Conservation (phyloP, 192 early-diverging fungal species). For the Linnemannia hyalina region DNA sequence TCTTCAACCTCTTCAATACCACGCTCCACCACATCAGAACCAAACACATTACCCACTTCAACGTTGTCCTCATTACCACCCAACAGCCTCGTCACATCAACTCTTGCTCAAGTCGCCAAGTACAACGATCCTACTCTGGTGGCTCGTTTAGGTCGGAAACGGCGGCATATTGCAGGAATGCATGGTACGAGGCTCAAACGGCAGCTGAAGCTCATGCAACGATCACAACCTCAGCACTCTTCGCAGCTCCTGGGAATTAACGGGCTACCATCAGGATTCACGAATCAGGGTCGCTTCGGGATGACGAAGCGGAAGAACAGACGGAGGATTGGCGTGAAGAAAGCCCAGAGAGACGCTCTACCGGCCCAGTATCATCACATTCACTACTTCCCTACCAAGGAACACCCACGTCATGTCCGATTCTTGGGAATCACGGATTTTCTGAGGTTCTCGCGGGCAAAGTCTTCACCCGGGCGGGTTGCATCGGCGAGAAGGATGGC, state of each 20-base stretch:
- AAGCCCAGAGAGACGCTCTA: background rate
- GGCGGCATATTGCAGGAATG: slow-evolving; percentile 17
- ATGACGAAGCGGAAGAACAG: background rate
- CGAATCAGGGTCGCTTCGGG: background rate
- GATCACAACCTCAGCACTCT: slow-evolving; percentile 19
- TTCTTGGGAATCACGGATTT: slow-evolving; percentile 38
- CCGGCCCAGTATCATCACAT: slow-evolving; percentile 26
- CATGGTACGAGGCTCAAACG: slow-evolving; percentile 15
- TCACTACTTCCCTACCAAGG: slow-evolving; percentile 20
- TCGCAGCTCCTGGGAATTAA: slow-evolving; percentile 19
- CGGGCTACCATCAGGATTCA: background rate
- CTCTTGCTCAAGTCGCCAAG: background rate
- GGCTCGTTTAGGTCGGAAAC: slow-evolving; percentile 12
- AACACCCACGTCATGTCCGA: slow-evolving; percentile 1
- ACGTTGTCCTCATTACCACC: background rate
- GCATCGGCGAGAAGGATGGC: background rate
- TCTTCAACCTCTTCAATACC: background rate
- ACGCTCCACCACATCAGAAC: background rate
- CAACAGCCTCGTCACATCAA: background rate
- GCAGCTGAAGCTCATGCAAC: background rate
- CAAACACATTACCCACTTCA: background rate
- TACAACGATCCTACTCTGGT: background rate
- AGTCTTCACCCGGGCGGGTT: background rate
- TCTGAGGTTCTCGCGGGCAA: background rate
- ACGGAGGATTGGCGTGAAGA: background rate